phyloP scores from a whole-genome alignment of 2,329 filamentous ascomycete genomes.

The Hypoxylon sp. region DNA sequence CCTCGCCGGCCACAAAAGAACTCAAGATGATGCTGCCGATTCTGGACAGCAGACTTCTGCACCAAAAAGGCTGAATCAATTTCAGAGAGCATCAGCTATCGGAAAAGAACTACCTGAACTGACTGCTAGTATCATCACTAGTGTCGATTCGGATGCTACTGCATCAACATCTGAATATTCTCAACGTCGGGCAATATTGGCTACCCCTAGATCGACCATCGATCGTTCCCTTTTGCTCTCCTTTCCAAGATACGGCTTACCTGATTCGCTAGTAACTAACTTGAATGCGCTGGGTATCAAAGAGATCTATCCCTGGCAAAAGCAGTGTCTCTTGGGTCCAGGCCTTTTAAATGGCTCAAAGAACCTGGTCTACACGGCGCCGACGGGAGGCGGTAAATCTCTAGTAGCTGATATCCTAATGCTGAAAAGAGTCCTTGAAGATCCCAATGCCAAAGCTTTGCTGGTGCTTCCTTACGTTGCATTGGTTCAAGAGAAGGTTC shows the following conservation, averaged over 20 bases:
- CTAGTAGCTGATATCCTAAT: slow-evolving; percentile 80
- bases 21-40: slow-evolving; percentile 43
- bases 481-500: slow-evolving; percentile 82
- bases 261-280: slow-evolving; percentile 71
- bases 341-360: slow-evolving; percentile 74
- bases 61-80: slow-evolving; percentile 49
- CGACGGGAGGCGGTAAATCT: slow-evolving; percentile 83
- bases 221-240: slow-evolving; percentile 72
- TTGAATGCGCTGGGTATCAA: slow-evolving; percentile 76
- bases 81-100: slow-evolving; percentile 44
- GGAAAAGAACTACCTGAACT: slow-evolving; percentile 48
- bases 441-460: slow-evolving; percentile 75
- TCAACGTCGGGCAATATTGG: slow-evolving; percentile 65
- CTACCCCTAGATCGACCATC: slow-evolving; percentile 65
- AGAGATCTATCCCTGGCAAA: slow-evolving; percentile 84
- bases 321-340: slow-evolving; percentile 76
- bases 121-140: slow-evolving; percentile 62
- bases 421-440: slow-evolving; percentile 76
- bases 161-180: slow-evolving; percentile 65
- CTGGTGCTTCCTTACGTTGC: slow-evolving; percentile 83
- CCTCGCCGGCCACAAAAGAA: slow-evolving; percentile 65
- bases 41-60: slow-evolving; percentile 23
- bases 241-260: slow-evolving; percentile 74
- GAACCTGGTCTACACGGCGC: slow-evolving; percentile 84
- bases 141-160: slow-evolving; percentile 45